These are phyloP conservation scores for Ensete glaucum DNA, from an alignment of 176 grass and related monocot genomes.

Conservation along the genomic window DNA sequence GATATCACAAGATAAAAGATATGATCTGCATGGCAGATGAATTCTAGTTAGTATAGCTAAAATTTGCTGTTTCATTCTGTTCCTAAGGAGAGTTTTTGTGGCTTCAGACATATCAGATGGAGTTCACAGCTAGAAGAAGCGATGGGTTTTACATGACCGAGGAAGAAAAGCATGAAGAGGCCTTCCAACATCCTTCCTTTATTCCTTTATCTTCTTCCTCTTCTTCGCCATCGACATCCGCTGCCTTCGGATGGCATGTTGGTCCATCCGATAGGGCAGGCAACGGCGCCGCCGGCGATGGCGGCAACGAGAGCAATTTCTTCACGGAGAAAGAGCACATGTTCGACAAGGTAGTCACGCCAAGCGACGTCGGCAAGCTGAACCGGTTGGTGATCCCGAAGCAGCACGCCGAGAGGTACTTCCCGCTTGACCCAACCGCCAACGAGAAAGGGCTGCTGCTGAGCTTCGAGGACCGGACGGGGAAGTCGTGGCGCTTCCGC, in stretches of 20 bases:
- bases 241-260: constrained; percentile 22
- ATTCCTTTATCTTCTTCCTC: constrained; percentile 33
- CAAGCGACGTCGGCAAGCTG: constrained; percentile 96
- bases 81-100: too few species aligned
- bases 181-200: constrained; percentile 35
- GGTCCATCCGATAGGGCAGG: constrained; percentile 23
- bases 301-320: constrained; percentile 2
- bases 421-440: constrained; percentile 60
- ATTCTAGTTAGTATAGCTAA: not conserved
- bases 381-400: constrained; percentile 98
- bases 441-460: constrained; percentile 83
- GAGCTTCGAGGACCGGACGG: constrained; percentile 76
- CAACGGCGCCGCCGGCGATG: constrained; percentile 2
- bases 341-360: constrained; percentile 99
- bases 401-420: constrained; percentile 96
- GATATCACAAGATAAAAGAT: not conserved
- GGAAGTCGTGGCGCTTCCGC: constrained; percentile 95
- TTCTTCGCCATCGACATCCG: constrained; percentile 5
- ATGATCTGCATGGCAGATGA: not conserved
- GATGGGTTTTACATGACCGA: not conserved
- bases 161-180: constrained; percentile 2
- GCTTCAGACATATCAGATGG: not conserved
- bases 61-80: not conserved
- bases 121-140: constrained; percentile 8
- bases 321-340: constrained; percentile 82